Evolutionary conservation across 805 yeast genomes (phyloP), one percentile per base, ranked within the genome.

Genomic region (Novakomyces olei): DNA sequence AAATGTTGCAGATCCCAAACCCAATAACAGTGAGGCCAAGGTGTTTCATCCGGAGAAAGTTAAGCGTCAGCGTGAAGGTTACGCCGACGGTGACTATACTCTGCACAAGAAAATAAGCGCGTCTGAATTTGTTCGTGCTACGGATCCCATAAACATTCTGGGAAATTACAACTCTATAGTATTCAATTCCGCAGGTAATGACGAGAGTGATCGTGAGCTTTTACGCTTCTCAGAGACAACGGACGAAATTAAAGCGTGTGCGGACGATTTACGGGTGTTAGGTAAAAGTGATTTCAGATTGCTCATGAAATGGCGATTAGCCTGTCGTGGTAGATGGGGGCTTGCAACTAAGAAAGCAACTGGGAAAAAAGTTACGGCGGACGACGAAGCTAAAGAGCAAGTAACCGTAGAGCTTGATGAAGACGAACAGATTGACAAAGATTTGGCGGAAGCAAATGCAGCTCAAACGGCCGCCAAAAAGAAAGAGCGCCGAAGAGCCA

Each of bases 11-110:
- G 73, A 64, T 23, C 46, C 51, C 4, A 36, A 39, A 9, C 41
- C 44, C 4, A 36, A 41, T 8, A 77, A 79, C 50, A 75, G 73
- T 50, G 94, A 88, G 55, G 80, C 92, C 12, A 83, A 83, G 50
- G 75, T 88, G 27, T 88, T 71, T 59, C 81, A 88, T 47, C 99
- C 99, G 1, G 96, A 85, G 48, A 71, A 73, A 56, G 80, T 79
- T 54, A 68, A 64, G 36, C 71, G 96, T 56, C 73, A 70, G 53
- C 76, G 98, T 69, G 77, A 75, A 44, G 99, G 99, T 67, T 88
- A 88, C 55, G 95, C 78, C 37, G 96, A 85, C 47, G 94, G 91
- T 32, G 92, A 88, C 46, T 69, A 75, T 45, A 59, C 67, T 20
- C 62, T 64, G 40, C 76, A 68, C 49, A 83, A 80, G 45, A 67